Evolutionary conservation across 2,329 filamentous ascomycete species (phyloP), one percentile per base, ranked within the genome.

Genomic region (Aureobasidium sp.): DNA sequence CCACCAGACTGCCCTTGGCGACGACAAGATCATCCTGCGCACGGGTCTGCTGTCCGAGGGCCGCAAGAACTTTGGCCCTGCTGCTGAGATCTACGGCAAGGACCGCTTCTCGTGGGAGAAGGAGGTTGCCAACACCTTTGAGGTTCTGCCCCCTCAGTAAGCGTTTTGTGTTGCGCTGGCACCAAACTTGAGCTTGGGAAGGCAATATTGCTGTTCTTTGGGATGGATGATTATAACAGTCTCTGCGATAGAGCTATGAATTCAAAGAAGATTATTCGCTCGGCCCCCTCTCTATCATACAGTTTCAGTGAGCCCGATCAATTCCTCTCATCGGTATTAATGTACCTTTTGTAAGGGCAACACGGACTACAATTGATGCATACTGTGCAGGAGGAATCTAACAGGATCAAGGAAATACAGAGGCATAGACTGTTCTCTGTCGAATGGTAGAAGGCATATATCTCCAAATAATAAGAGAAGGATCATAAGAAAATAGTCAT

Each of bases 41-140:
- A 85, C 81, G 4, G 77, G 74, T 1, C 67, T 83, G 45, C 69
- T 84, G 17, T 64, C 70, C 14, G 74, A 82, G 51, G 77, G 75
- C 1, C 69, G 75, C 49, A 76, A 78, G 68, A 74, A 75, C 27
- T 81, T 83, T 68, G 70, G 76, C 64, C 78, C 81, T 39, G 75
- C 72, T 12, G 80, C 80, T 2, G 81, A 84, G 74, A 82, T 84
- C 65, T 84, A 77, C 67, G 79, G 79, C 59, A 83, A 83, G 76
- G 78, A 77, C 44, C 60, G 57, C 25, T 25, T 65, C n/a, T 62
- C 65, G 5, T 82, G 79, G 80, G 77, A 80, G 72, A 77, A 78
- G 66, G 74, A 80, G 73, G 74, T 82, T 68, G 79, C 79, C 55
- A 63, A 72, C 62, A 80, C 77, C 34, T 78, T 77, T 65, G 76